Evolutionary conservation across 768 basidiomycete genomes (phyloP), one percentile per base, ranked within the genome.

Genomic region (Lactarius hatsudake): DNA sequence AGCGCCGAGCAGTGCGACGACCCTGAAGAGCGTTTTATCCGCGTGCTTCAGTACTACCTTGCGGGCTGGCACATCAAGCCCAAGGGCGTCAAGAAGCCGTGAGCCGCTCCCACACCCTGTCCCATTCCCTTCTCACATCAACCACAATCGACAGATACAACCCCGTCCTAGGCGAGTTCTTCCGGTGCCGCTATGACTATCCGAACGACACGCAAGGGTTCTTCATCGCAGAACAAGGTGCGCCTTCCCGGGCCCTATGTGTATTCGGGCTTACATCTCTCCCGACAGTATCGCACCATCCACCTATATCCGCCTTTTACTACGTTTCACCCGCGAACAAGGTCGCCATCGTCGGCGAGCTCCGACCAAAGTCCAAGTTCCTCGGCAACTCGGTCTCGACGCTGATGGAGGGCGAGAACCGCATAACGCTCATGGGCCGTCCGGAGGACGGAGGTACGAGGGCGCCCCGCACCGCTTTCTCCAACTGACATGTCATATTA

Each of bases 41-140:
- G 87, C 59, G 94, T 98, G 1, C 82, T 98, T 40, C 90, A 91
- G 69, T 97, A 96, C 76, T 99, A 98, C 76, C 88, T 99, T 57
- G 90, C 93, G n/a, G 97, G 97, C 28, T 99, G 97, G 97, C 97
- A 98, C 78, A 96, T 98, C 80, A 98, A 98, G 78, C 96, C 97
- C 71, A 96, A 92, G 80, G 97, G 95, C 62, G 97, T 98, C 68
- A 99, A 99, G 90, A 99, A 99, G 79, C 96, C 96, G 87, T 95
- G 73, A 79, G 91, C 81, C 23, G 30, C 30, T n/a, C 62, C 59
- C 28, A 42, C 51, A 63, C 51, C 61, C 34, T 62, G 36, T 38
- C 13, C 36, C 36, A 38, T 38, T 40, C 26, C 55, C 58, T 63
- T 63, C 60, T 62, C 59, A 55, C 54, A 56, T 30, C 30, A 48